These are phyloP conservation scores for Strobilomyces dryophilus DNA, from an alignment of 768 basidiomycete genomes.

Conservation along the genomic window DNA sequence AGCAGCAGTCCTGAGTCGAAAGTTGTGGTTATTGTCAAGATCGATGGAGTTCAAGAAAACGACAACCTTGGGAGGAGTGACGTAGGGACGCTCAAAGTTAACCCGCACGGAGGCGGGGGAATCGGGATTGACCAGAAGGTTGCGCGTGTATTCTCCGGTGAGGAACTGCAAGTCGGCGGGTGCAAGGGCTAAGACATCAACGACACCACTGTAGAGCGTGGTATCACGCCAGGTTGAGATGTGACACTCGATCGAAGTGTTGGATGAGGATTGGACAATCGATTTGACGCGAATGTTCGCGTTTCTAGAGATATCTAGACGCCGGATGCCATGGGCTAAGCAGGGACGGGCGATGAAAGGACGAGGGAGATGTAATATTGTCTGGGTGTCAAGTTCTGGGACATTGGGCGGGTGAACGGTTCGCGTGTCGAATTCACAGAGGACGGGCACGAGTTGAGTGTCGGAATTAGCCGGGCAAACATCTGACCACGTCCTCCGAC, in stretches of 20 bases:
- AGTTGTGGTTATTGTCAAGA: background rate
- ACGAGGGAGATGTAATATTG: slow-evolving; percentile 9
- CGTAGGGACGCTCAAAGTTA: background rate
- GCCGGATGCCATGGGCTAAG: slow-evolving; percentile 6
- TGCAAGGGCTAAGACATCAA: background rate
- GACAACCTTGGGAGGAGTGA: background rate
- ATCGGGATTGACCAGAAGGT: background rate
- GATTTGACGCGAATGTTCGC: slow-evolving; percentile 12
- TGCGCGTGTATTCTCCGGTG: slow-evolving; percentile 5
- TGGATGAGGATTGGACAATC: background rate
- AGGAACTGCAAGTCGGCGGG: slow-evolving; percentile 13
- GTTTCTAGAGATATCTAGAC: background rate
- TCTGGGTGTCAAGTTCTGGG: slow-evolving; percentile 8
- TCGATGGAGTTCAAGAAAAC: background rate
- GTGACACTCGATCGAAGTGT: slow-evolving; percentile 3
- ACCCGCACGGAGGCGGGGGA: slow-evolving; percentile 1
- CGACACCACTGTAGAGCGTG: background rate
- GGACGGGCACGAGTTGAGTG: slow-evolving; percentile 10
- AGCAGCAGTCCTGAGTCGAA: background rate
- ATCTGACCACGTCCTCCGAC: too few relatives aligned
- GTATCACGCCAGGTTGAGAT: background rate
- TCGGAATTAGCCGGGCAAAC: too few relatives aligned
- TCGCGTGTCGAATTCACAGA: slow-evolving; percentile 9
- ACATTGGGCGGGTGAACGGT: background rate
- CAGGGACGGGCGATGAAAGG: slow-evolving; percentile 15